Conservation (phyloP, 2,329 filamentous ascomycete species). For the Alternaria viburni region DNA sequence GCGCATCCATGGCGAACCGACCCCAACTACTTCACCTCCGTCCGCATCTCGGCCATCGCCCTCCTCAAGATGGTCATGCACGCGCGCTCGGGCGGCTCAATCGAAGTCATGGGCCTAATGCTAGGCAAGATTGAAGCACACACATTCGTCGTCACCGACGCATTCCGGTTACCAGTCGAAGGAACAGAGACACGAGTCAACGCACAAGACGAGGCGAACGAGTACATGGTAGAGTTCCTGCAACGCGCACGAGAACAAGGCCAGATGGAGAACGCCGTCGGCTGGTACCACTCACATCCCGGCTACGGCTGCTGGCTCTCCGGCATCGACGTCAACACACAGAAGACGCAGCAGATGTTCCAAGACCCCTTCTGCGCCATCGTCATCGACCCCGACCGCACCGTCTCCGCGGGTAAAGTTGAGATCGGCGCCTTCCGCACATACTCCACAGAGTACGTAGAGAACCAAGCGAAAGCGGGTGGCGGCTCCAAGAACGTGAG, state of each 20-base stretch:
- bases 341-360: slow-evolving; percentile 82
- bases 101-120: slow-evolving; percentile 99
- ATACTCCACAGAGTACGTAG: slow-evolving; percentile 72
- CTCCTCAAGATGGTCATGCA: slow-evolving; percentile 99
- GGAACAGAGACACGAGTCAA: slow-evolving; percentile 99
- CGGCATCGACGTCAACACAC: slow-evolving; percentile 92
- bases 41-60: slow-evolving; percentile 91
- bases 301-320: slow-evolving; percentile 98
- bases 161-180: slow-evolving; percentile 91
- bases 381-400: slow-evolving; percentile 95
- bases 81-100: slow-evolving; percentile 86
- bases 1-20: slow-evolving; percentile 78
- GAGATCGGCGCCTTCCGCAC: slow-evolving; percentile 98
- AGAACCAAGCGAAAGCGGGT: slow-evolving; percentile 52
- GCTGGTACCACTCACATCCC: slow-evolving; percentile 98
- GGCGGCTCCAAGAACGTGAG: slow-evolving; percentile 34
- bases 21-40: slow-evolving; percentile 87
- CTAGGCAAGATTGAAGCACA: slow-evolving; percentile 88
- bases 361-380: slow-evolving; percentile 93
- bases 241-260: slow-evolving; percentile 75
- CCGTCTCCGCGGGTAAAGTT: slow-evolving; percentile 91
- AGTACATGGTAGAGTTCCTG: slow-evolving; percentile 92
- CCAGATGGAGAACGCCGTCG: slow-evolving; percentile 87
- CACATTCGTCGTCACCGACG: slow-evolving; percentile 90
- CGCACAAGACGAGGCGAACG: slow-evolving; percentile 92